Conservation (phyloP, 306 rosid genomes). For the Vachellia collinsii region DNA sequence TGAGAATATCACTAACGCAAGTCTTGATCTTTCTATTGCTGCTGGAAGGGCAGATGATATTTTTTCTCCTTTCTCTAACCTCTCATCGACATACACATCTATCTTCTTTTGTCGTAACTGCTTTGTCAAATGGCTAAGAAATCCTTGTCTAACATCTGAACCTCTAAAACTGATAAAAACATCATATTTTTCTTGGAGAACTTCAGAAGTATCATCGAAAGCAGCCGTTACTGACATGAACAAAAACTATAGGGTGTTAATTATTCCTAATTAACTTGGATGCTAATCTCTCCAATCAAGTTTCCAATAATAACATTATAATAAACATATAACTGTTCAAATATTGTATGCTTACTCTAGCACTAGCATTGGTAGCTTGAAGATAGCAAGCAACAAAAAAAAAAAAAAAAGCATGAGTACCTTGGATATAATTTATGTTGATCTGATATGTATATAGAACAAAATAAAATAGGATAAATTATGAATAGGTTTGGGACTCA, state of each 20-base stretch:
- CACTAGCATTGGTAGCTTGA: too few relatives aligned
- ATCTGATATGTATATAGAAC: too few relatives aligned
- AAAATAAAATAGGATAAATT: neutral
- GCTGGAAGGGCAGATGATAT: neutral
- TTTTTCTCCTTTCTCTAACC: neutral
- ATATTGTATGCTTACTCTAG: too few relatives aligned
- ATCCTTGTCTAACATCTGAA: neutral
- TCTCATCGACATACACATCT: neutral
- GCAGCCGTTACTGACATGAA: neutral
- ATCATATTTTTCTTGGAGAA: neutral
- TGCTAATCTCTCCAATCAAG: neutral
- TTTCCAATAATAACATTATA: too few relatives aligned
- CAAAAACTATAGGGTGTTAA: neutral
- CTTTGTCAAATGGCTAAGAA: conserved; percentile 9
- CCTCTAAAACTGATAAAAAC: conserved; percentile 2
- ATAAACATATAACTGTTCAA: too few relatives aligned
- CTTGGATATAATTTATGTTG: too few relatives aligned
- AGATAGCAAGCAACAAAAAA: neutral
- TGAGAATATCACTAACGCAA: conserved; percentile 7
- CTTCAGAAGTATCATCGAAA: neutral
- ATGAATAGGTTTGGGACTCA: too few relatives aligned
- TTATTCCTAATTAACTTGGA: neutral
- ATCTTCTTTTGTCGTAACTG: neutral
- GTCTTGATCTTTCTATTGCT: neutral
- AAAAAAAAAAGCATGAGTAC: too few relatives aligned